phyloP scores from a whole-genome alignment of 495 filamentous ascomycete species.

The Aspergillus coremiiformis region DNA sequence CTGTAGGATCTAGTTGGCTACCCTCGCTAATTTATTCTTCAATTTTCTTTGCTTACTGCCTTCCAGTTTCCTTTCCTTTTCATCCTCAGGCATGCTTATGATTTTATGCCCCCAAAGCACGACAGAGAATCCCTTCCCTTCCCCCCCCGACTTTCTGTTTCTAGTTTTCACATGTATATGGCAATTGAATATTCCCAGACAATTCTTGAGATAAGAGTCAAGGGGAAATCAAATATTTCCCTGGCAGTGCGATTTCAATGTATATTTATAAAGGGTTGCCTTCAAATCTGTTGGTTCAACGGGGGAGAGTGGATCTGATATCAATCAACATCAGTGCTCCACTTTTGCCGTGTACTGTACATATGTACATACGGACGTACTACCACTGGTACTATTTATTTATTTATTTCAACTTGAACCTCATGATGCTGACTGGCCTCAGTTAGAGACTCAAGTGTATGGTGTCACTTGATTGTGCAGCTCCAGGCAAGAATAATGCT shows the following conservation, averaged over 20 bases:
- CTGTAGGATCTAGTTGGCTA: background rate
- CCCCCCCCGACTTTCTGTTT: background rate
- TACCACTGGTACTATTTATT: no score
- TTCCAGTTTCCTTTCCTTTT: background rate
- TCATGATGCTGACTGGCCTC: background rate
- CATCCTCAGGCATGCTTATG: background rate
- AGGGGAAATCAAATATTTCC: background rate
- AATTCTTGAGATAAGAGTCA: background rate
- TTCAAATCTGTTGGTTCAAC: no score
- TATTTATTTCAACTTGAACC: no score
- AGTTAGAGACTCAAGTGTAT: background rate
- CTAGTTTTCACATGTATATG: conserved; percentile 3
- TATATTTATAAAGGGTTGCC: background rate
- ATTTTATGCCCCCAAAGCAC: background rate
- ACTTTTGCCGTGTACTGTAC: conserved; percentile 10
- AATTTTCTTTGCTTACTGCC: conserved; percentile 8
- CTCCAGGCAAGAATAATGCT: conserved; percentile 15
- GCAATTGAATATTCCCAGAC: conserved; percentile 6
- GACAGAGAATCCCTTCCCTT: background rate
- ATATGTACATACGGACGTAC: background rate
- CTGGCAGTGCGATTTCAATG: background rate
- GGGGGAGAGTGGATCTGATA: background rate
- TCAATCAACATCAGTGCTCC: background rate
- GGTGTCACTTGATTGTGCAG: background rate
- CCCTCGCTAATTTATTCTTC: background rate